Evolutionary conservation across 192 early-diverging fungal genomes (phyloP).

Genomic region (Rhizoclosmatium sp.): DNA sequence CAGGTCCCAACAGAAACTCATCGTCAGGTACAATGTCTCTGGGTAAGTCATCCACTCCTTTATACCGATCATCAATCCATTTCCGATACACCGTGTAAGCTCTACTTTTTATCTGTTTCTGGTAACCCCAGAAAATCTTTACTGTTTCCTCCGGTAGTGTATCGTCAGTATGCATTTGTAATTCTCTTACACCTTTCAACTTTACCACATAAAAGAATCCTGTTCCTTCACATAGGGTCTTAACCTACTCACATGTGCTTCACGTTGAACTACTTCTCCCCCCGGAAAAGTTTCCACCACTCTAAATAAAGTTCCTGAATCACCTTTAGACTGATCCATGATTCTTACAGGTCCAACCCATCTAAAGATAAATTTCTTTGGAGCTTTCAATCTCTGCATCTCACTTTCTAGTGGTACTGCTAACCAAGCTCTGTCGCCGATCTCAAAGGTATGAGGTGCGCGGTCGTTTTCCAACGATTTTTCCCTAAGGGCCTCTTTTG

Average conservation of each 20-base stretch:
- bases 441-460: background rate
- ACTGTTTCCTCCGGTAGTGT: too few relatives aligned
- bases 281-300: constrained; percentile 14
- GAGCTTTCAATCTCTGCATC: background rate
- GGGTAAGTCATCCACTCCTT: too few relatives aligned
- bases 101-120: too few relatives aligned
- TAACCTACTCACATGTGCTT: constrained; percentile 6
- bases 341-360: constrained; percentile 9
- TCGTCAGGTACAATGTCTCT: too few relatives aligned
- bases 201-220: too few relatives aligned
- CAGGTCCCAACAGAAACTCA: too few relatives aligned
- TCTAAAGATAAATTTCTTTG: constrained; percentile 3
- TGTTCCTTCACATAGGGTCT: background rate
- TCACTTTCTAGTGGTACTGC: background rate
- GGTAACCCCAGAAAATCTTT: too few relatives aligned
- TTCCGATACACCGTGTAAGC: too few relatives aligned
- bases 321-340: background rate
- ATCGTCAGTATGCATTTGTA: too few relatives aligned
- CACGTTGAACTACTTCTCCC: background rate
- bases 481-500: background rate
- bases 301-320: background rate
- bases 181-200: too few relatives aligned
- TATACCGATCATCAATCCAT: too few relatives aligned
- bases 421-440: background rate
- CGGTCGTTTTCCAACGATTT: background rate